Percentiles rank a stretch among this genome's conserved stretches.
These are phyloP conservation scores for Dactylella cylindrospora DNA, from an alignment of 2,329 filamentous ascomycete genomes.

Conservation along the genomic window DNA sequence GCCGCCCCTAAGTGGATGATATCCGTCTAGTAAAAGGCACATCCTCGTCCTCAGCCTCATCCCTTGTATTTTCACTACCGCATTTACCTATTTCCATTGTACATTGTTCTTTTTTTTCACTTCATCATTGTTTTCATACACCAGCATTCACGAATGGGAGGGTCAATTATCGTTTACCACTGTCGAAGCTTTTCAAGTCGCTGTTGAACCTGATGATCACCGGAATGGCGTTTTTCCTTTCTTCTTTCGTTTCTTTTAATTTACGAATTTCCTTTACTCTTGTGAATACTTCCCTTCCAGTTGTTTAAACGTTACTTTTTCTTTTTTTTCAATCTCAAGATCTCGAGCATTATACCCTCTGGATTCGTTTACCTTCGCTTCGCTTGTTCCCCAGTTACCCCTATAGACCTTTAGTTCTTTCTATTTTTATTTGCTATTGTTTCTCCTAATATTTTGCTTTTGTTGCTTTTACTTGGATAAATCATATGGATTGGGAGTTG, in stretches of 20 bases:
- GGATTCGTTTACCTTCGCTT: slow-evolving; percentile 45
- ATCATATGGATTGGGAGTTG: slow-evolving; percentile 42
- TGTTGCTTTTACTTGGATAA: slow-evolving; percentile 34
- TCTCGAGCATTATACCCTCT: slow-evolving; percentile 41
- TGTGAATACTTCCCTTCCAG: slow-evolving; percentile 16
- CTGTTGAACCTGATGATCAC: slow-evolving; percentile 41
- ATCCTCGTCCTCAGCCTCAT: not conserved
- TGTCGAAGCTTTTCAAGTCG: slow-evolving; percentile 9
- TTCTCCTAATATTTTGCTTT: slow-evolving; percentile 14
- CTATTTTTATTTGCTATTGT: slow-evolving; percentile 42
- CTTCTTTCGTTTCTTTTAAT: slow-evolving; percentile 6
- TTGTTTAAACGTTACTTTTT: not conserved
- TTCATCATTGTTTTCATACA: slow-evolving; percentile 2
- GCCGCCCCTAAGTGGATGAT: slow-evolving; percentile 47
- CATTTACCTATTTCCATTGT: slow-evolving; percentile 15
- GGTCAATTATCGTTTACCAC: slow-evolving; percentile 40
- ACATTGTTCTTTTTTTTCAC: slow-evolving; percentile 44
- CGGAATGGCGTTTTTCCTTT: slow-evolving; percentile 36
- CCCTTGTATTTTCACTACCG: slow-evolving; percentile 23
- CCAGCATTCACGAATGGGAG: slow-evolving; percentile 37
- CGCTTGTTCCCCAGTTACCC: slow-evolving; percentile 44
- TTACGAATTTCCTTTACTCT: slow-evolving; percentile 34
- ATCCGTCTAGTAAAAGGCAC: slow-evolving; percentile 43
- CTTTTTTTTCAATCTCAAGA: slow-evolving; percentile 39
- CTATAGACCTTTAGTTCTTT: slow-evolving; percentile 47